A percentile compares a stretch with the other conserved stretches of the same genome.
phyloP scores from a whole-genome alignment of 1,139 yeast species.

The Yamadazyma atmosphaerica region DNA sequence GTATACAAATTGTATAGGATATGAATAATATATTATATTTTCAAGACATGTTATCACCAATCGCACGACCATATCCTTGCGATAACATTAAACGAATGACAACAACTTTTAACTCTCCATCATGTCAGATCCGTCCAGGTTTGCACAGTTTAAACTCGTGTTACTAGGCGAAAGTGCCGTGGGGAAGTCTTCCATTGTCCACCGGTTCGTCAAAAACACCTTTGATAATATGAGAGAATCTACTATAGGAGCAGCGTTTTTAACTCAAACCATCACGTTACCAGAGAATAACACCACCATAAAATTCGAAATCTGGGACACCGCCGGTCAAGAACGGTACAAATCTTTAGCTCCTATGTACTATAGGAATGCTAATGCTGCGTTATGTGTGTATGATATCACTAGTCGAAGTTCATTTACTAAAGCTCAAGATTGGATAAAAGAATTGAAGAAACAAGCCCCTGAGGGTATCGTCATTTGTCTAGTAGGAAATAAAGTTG shows the following conservation, averaged over 20 bases:
- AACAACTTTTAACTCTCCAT: no score
- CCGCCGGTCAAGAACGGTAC: constrained; percentile 53
- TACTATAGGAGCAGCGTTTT: constrained; percentile 95
- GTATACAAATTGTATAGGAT: not conserved
- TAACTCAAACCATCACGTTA: constrained; percentile 76
- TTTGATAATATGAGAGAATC: constrained; percentile 94
- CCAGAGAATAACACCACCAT: constrained; percentile 38
- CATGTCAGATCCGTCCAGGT: constrained; percentile 13
- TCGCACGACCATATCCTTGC: no score
- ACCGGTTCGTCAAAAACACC: constrained; percentile 60
- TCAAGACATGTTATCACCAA: no score
- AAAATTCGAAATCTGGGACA: constrained; percentile 51
- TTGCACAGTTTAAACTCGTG: constrained; percentile 48
- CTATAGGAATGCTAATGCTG: constrained; percentile 46
- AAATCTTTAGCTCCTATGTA: constrained; percentile 51
- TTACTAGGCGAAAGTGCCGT: constrained; percentile 51
- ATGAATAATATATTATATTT: not conserved
- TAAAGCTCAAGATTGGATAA: constrained; percentile 95
- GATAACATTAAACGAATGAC: no score
- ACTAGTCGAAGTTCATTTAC: constrained; percentile 60
- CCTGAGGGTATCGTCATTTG: constrained; percentile 82
- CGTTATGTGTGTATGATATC: constrained; percentile 37
- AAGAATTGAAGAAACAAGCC: constrained; percentile 91
- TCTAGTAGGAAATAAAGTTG: constrained; percentile 85
- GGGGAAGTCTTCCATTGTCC: constrained; percentile 50